Conservation (phyloP, 2,329 filamentous ascomycete genomes). For the Pseudocercospora musae region DNA sequence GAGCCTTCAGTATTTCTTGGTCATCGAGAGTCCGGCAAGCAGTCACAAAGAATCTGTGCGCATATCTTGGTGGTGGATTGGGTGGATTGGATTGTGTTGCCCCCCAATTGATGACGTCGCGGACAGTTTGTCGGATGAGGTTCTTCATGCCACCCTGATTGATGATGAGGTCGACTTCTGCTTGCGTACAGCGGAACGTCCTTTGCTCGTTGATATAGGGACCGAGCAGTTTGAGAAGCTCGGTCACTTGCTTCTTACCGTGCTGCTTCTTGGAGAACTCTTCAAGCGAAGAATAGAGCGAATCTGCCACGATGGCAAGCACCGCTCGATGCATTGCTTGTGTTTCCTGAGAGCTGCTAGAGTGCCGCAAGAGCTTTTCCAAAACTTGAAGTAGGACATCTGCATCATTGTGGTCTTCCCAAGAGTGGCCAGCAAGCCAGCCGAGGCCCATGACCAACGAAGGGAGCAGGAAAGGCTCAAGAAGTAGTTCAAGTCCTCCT, state of each 20-base stretch:
- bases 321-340: slow-evolving; percentile 68
- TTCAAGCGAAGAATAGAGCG: slow-evolving; percentile 64
- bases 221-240: slow-evolving; percentile 63
- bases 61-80: slow-evolving; percentile 62
- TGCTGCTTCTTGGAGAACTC: slow-evolving; percentile 66
- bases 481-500: slow-evolving; percentile 73
- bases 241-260: slow-evolving; percentile 64
- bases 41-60: slow-evolving; percentile 65
- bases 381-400: slow-evolving; percentile 69
- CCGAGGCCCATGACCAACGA: slow-evolving; percentile 70
- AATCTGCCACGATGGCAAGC: slow-evolving; percentile 67
- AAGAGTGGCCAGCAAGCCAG: slow-evolving; percentile 69
- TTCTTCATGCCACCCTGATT: slow-evolving; percentile 52
- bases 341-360: slow-evolving; percentile 68
- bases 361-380: slow-evolving; percentile 67
- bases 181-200: slow-evolving; percentile 59
- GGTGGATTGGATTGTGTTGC: slow-evolving; percentile 41
- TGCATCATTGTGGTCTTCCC: slow-evolving; percentile 61
- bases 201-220: slow-evolving; percentile 57
- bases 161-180: slow-evolving; percentile 46
- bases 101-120: slow-evolving; percentile 65
- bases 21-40: slow-evolving; percentile 62
- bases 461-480: slow-evolving; percentile 77
- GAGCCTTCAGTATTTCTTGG: slow-evolving; percentile 56
- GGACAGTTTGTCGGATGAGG: slow-evolving; percentile 59